Evolutionary conservation across 1,284 basidiomycete genomes (phyloP).

Genomic region (Boletus holoroseus): DNA sequence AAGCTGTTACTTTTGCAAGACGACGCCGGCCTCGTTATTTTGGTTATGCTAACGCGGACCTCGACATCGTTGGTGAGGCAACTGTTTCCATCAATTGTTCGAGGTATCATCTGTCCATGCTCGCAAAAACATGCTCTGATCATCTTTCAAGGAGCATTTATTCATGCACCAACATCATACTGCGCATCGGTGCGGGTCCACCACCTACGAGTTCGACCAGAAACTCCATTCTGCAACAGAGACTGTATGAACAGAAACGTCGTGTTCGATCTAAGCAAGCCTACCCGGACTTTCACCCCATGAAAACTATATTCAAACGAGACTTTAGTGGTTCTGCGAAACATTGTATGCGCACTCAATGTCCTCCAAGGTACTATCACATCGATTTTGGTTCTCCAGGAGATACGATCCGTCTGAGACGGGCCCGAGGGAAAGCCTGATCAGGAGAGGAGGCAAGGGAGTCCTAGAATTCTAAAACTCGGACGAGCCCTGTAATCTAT

Average conservation of each 20-base stretch:
- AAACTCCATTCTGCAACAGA: not conserved
- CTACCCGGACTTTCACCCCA: too few relatives aligned
- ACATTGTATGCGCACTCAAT: too few relatives aligned
- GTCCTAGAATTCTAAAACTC: conserved; percentile 24
- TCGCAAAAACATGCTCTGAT: too few relatives aligned
- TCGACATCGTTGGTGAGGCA: too few relatives aligned
- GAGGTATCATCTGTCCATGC: not conserved
- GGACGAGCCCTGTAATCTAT: conserved; percentile 11
- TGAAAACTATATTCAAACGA: too few relatives aligned
- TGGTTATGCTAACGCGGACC: too few relatives aligned
- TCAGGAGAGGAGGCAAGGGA: conserved; percentile 17
- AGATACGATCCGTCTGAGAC: not conserved
- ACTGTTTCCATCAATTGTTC: not conserved
- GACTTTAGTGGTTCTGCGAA: too few relatives aligned
- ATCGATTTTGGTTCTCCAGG: not conserved
- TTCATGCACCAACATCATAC: conserved; percentile 1
- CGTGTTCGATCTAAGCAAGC: not conserved
- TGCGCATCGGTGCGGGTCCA: not conserved
- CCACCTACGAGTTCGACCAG: not conserved
- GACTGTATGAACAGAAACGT: conserved; percentile 11
- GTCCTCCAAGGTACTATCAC: not conserved
- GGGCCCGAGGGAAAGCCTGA: conserved; percentile 10
- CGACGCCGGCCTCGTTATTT: too few relatives aligned
- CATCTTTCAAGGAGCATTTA: not conserved
- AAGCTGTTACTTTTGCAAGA: too few relatives aligned